Evolutionary conservation across 2,329 filamentous ascomycete species (phyloP), one percentile per base, ranked within the genome.

Genomic region (Plectosphaerella plurivora): DNA sequence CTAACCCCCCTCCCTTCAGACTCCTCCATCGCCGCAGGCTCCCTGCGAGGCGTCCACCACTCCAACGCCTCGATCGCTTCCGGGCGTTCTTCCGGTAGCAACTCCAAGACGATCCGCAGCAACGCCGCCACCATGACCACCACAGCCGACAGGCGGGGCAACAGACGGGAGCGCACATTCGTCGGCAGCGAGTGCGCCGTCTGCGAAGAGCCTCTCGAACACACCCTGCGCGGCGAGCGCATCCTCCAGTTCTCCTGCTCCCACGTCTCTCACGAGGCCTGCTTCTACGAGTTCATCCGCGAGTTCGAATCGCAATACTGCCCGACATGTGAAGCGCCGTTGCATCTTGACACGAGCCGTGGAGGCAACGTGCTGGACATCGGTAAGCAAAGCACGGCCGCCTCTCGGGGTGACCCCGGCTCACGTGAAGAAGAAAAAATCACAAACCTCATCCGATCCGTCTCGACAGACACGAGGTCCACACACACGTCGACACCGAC

Each of bases 261-360:
- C n/a, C 94, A 99, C 71, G 93, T 99, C 55, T 91, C 93, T 11
- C 94, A 99, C 68, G 94, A 97, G 70, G 94, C 93, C 36, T 99
- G 94, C 72, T 97, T 99, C 68, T 97, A 97, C 73, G 94, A 99
- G 71, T 97, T 95, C 67, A 96, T 99, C 62, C 89, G 90, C 64
- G 93, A 97, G 65, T 89, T 93, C 54, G 92, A 97, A 60, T 89
- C 89, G 50, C 91, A 97, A 64, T 92, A 91, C 64, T 99, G 94
- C 71, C 94, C 94, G 25, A 88, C 89, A 59, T 99, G 94, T 71
- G 88, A 96, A 75, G 89, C 92, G 58, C 91, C 94, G 18, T 74
- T 99, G 50, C 91, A 92, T 56, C 76, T 99, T 44, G 94, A 99
- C 71, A 94, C 91, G 7, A 96, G 90, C 68, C 83, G 94, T 57